A percentile compares a stretch with the other conserved stretches of the same genome.
Evolutionary conservation across 2,329 filamentous ascomycete genomes (phyloP).

Genomic region (Penicillium palitans): DNA sequence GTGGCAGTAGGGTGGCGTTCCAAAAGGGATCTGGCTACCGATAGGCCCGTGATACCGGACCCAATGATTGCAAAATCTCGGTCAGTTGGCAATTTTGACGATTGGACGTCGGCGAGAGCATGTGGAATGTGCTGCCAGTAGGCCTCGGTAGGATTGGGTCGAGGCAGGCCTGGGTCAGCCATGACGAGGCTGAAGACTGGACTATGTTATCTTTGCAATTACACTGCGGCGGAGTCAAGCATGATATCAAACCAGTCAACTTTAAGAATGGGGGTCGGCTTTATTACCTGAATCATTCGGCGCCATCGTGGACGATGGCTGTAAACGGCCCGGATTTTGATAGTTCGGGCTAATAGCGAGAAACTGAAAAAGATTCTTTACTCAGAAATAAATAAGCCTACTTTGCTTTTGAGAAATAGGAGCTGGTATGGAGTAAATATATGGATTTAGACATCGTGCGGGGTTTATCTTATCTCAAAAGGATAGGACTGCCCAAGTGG

Average conservation of each 20-base stretch:
- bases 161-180: constrained; percentile 40
- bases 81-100: constrained; percentile 26
- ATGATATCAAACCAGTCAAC: background rate
- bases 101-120: constrained; percentile 32
- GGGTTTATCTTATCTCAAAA: constrained; percentile 21
- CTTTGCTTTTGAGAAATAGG: background rate
- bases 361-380: background rate
- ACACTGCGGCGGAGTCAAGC: background rate
- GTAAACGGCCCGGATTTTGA: background rate
- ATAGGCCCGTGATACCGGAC: constrained; percentile 40
- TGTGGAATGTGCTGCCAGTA: constrained; percentile 41
- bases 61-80: constrained; percentile 38
- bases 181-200: constrained; percentile 19
- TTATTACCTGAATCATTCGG: constrained; percentile 2
- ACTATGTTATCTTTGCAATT: background rate
- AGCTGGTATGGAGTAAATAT: background rate
- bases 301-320: background rate
- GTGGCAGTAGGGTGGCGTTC: constrained; percentile 25
- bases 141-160: constrained; percentile 37
- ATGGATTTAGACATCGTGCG: constrained; percentile 11
- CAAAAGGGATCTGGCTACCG: constrained; percentile 35
- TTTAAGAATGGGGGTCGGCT: background rate
- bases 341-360: background rate
- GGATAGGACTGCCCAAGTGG: constrained; percentile 12
- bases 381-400: too few species aligned